Percentiles rank a stretch among this genome's conserved stretches.
phyloP scores from a whole-genome alignment of 148 eudicot species.

The Arbutus unedo region DNA sequence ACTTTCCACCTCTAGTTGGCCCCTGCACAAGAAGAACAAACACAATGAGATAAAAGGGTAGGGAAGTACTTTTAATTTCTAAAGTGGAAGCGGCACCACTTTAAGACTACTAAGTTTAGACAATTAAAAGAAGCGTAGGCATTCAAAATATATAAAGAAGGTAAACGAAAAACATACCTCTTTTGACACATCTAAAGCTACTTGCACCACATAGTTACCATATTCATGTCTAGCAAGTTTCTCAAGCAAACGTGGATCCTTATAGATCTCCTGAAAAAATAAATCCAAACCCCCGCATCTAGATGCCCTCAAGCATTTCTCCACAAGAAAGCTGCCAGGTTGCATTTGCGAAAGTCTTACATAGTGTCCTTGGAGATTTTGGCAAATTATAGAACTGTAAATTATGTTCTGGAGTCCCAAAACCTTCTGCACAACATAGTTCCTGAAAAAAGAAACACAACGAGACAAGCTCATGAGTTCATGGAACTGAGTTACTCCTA shows the following conservation, averaged over 20 bases:
- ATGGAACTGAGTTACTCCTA: neutral
- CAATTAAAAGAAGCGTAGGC: no score
- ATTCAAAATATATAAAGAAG: neutral
- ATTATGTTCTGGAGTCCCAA: neutral
- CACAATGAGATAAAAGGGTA: no score
- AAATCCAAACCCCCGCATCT: neutral
- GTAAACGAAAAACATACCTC: neutral
- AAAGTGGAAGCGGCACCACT: no score
- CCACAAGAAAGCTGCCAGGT: slow-evolving; percentile 17
- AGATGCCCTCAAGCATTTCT: slow-evolving; percentile 15
- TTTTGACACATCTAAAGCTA: slow-evolving; percentile 12
- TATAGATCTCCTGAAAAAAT: neutral
- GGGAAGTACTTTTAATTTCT: no score
- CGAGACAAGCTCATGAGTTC: neutral
- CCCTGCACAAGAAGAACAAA: neutral
- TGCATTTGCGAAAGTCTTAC: slow-evolving; percentile 9
- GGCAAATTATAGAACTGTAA: neutral
- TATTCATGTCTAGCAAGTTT: slow-evolving; percentile 16
- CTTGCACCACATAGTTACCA: slow-evolving; percentile 20
- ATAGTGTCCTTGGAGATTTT: slow-evolving; percentile 3
- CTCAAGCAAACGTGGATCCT: neutral
- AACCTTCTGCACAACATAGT: slow-evolving; percentile 21
- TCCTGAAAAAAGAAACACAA: slow-evolving; percentile 4
- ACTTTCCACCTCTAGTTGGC: neutral
- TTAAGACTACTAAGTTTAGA: no score